These are phyloP conservation scores for Dryadomyces quercivorus DNA, from an alignment of 2,329 filamentous ascomycete genomes.

Conservation along the genomic window DNA sequence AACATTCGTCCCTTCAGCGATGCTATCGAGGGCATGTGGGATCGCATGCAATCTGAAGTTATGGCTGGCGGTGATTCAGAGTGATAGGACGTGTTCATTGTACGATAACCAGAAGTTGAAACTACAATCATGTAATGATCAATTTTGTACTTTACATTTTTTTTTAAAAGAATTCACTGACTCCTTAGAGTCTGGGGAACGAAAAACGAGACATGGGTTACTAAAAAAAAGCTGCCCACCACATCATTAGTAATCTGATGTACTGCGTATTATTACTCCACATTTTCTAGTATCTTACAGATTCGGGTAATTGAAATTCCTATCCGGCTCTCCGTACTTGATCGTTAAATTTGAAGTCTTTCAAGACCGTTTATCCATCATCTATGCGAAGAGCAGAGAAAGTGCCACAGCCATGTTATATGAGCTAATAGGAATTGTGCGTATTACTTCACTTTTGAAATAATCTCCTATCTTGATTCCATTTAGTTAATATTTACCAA, in stretches of 20 bases:
- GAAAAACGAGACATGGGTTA: no score
- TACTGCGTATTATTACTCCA: no score
- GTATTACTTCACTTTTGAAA: constrained; percentile 18
- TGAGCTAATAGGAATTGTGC: constrained; percentile 89
- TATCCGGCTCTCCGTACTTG: no score
- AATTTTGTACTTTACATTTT: no score
- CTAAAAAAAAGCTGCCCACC: no score
- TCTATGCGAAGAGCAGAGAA: background rate
- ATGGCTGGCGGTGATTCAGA: constrained; percentile 16
- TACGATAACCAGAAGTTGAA: background rate
- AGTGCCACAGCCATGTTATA: constrained; percentile 63
- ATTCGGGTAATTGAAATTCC: background rate
- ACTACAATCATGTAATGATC: no score
- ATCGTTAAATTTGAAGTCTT: background rate
- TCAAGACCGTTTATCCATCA: background rate
- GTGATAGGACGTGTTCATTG: background rate
- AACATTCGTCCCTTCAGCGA: constrained; percentile 15
- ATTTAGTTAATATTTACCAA: background rate
- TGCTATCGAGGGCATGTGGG: constrained; percentile 25
- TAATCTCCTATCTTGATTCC: background rate
- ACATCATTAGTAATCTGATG: no score
- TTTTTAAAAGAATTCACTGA: no score
- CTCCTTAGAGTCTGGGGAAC: no score
- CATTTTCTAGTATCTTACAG: background rate
- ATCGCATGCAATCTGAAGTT: constrained; percentile 21